Base-by-base conservation (phyloP, 768 basidiomycete genomes). In the Suillus hirtellus region DNA sequence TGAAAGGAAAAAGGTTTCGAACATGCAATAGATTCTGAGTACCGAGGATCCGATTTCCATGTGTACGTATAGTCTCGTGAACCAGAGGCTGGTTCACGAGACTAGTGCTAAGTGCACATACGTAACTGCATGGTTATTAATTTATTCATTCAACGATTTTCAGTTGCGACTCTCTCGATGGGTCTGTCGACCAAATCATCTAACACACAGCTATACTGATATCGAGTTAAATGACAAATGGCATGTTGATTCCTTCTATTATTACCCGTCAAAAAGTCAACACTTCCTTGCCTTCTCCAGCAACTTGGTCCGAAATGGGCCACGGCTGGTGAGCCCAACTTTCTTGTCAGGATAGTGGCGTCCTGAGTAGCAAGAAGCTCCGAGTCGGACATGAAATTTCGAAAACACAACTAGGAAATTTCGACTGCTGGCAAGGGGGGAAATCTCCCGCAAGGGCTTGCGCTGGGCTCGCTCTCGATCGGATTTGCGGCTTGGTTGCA, bases 311-410 rank as follows among this genome's bases (percentile, higher is more conserved):
- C 50, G 50, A 52, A 52, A 31, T 34, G 31, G 31, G 4, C 31
- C 31, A 31, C 4, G 31, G 31, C 31, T 34, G 31, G 50, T 31
- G 27, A 52, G 27, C 27, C 27, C 49, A 31, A 31, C 27, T 31
- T 50, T 15, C 27, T 52, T 17, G 4, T 19, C 50, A 52, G 21
- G 9, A 21, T 52, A 19, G 34, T 34, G 31, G 34, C 19, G 31
- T 53, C 31, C 31, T 35, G 35, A 53, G 52, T 19, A 34, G 52
- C 31, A 53, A 15, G 52, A 53, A 53, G 52, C 52, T 53, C 52
- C 31, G 52, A 1, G 10, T 53, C 34, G 52, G 19, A 52, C 50
- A 52, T 52, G 50, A 53, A 31, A 7, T 31, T 31, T 31, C 31
- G 31, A 31, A 31, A 53, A 35, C 31, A 10, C 19, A 53, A 53